Evolutionary conservation across 1,139 yeast species (phyloP).

Genomic region (Nakaseomyces delphensis): DNA sequence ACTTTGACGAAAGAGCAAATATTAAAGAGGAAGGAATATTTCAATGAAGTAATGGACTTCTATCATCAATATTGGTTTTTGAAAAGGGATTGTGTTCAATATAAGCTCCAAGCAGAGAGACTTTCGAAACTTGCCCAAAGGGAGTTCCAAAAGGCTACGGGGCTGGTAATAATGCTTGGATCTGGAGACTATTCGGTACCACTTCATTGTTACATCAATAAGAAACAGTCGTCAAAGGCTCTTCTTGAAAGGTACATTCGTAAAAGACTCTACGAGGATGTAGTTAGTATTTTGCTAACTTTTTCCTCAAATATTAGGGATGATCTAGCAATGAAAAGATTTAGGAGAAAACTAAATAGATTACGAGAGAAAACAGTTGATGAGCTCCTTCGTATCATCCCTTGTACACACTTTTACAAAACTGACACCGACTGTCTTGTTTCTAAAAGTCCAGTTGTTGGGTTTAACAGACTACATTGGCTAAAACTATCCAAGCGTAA

Average conservation of each 20-base stretch:
- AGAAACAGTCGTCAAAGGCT: constrained; percentile 10
- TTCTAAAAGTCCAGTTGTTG: constrained; percentile 24
- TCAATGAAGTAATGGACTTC: constrained; percentile 3
- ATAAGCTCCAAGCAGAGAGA: neutral
- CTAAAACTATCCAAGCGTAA: constrained; percentile 21
- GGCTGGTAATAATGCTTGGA: neutral
- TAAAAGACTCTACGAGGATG: constrained; percentile 11
- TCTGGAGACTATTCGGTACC: constrained; percentile 14
- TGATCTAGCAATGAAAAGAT: constrained; percentile 12
- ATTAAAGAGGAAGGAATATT: neutral
- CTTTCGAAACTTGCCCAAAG: constrained; percentile 1
- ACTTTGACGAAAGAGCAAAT: constrained; percentile 8
- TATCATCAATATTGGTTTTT: constrained; percentile 1
- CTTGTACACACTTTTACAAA: constrained; percentile 21
- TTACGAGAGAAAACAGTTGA: constrained; percentile 13
- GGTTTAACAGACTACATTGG: constrained; percentile 29
- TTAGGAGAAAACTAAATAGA: constrained; percentile 14
- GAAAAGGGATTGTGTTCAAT: constrained; percentile 1
- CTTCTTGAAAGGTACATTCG: constrained; percentile 14
- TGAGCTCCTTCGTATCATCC: constrained; percentile 17
- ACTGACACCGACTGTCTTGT: constrained; percentile 22
- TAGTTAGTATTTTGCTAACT: constrained; percentile 19
- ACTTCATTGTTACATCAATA: neutral
- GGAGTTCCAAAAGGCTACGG: constrained; percentile 4
- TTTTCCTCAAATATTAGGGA: constrained; percentile 12